A percentile compares a stretch with the other conserved stretches of the same genome.
These are phyloP conservation scores for Diaporthe sp. DNA, from an alignment of 2,329 filamentous ascomycete genomes.

Conservation along the genomic window DNA sequence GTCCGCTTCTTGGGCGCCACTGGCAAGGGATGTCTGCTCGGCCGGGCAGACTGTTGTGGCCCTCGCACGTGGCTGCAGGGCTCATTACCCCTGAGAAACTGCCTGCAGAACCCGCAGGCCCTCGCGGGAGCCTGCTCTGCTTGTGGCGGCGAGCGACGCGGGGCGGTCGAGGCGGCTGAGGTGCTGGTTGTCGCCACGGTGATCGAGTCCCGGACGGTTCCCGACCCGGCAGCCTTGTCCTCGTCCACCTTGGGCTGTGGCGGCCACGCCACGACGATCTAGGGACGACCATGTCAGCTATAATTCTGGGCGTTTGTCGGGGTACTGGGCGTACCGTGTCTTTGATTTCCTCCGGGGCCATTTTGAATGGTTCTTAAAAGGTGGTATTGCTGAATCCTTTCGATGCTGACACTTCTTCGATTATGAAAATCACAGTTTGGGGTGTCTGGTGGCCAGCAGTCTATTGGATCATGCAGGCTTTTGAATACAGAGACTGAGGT, in stretches of 20 bases:
- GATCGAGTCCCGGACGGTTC: no score
- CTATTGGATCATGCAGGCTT: neutral
- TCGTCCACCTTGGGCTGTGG: neutral
- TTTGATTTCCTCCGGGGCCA: neutral
- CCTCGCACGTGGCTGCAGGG: neutral
- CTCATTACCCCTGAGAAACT: neutral
- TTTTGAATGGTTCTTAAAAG: neutral
- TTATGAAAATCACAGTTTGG: neutral
- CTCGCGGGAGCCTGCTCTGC: neutral
- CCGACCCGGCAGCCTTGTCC: neutral
- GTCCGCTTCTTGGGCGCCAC: neutral
- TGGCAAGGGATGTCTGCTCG: neutral
- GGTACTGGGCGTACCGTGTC: neutral
- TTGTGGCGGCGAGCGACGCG: neutral
- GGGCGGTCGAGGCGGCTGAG: neutral
- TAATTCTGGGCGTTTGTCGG: neutral
- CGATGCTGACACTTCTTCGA: neutral
- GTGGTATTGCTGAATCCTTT: neutral
- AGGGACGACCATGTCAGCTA: neutral
- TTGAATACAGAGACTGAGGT: neutral
- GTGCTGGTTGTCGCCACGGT: neutral
- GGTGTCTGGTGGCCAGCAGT: neutral
- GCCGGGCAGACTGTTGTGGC: neutral
- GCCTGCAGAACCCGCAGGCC: slow-evolving; percentile 18
- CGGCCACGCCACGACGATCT: neutral